Base-by-base conservation (phyloP, 225 moss, liverwort and hornwort species). In the Pleurozium schreberi region DNA sequence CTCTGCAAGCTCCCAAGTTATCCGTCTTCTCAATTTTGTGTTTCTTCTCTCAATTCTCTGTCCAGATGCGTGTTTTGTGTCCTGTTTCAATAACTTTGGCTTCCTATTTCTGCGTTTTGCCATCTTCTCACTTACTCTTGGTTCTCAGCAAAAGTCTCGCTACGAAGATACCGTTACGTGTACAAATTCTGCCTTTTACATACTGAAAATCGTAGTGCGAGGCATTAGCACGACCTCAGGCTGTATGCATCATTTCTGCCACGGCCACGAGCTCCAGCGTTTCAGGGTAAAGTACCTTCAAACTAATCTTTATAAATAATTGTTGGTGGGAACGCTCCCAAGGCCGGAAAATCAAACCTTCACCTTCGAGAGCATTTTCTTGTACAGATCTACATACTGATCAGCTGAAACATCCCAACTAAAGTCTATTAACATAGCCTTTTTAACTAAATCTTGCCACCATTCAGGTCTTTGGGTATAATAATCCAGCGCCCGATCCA, bases 341-440 rank as follows among this genome's bases (percentile, higher is more conserved):
- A 40, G 40, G 40, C 40, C 40, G 58, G 61, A 69, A 80, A 85
- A 86, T 87, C 90, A 92, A 79, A 81, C 87, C 88, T 89, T 93
- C 57, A 96, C 94, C 91, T 95, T 96, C 55, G 97, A 91, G 64
- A 98, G 92, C 75, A 97, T 92, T 92, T 95, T 92, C 85, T 93
- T 91, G 82, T 98, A 98, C 73, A 98, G 89, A 74, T 92, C 93
- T 85, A 96, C 92, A 73, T 98, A 98, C 90, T 95, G 95, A 55
- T 95, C 96, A 88, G 96, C 97, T 75, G 98, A 97, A 47, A 52
- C 77, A 66, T 93, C 95, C 98, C 98, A 98, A 92, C 98, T 96
- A 67, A 95, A 97, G 90, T 98, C 93, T 53, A 97, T 95, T 82
- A 90, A 92, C 98, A 98, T 98, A 33, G 95, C 93, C 84, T 88